Evolutionary conservation across 2,329 filamentous ascomycete species (phyloP).

Genomic region (Beauveria bassiana): DNA sequence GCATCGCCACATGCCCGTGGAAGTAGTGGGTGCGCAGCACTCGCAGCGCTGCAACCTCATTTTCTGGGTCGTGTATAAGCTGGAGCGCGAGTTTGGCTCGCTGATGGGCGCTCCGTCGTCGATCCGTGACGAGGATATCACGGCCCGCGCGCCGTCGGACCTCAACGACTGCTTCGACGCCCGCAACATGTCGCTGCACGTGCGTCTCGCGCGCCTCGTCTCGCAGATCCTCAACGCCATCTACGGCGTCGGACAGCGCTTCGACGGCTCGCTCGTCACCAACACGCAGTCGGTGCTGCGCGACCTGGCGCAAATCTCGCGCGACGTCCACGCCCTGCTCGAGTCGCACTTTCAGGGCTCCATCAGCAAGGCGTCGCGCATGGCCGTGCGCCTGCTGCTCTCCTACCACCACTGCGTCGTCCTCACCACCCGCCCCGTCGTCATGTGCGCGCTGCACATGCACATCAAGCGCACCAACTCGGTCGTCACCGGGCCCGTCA

Average conservation of each 20-base stretch:
- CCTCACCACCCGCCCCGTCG: slow-evolving; percentile 22
- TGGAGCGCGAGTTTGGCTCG: slow-evolving; percentile 21
- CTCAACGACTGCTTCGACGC: slow-evolving; percentile 20
- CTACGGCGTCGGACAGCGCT: slow-evolving; percentile 21
- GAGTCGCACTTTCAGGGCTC: slow-evolving; percentile 22
- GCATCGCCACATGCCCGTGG: slow-evolving; percentile 20
- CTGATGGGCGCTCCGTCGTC: slow-evolving; percentile 22
- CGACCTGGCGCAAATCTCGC: slow-evolving; percentile 19
- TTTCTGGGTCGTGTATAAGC: slow-evolving; percentile 24
- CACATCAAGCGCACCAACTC: slow-evolving; percentile 21
- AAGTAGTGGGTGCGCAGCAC: slow-evolving; percentile 17
- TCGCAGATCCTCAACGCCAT: slow-evolving; percentile 12
- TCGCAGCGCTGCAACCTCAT: slow-evolving; percentile 21
- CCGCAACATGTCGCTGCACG: slow-evolving; percentile 19
- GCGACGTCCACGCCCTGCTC: slow-evolving; percentile 20
- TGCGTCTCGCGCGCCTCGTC: slow-evolving; percentile 20
- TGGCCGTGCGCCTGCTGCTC: slow-evolving; percentile 18
- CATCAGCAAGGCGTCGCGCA: slow-evolving; percentile 22
- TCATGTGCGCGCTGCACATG: slow-evolving; percentile 26
- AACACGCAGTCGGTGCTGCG: slow-evolving; percentile 22
- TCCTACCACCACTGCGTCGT: slow-evolving; percentile 24
- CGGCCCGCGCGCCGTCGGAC: slow-evolving; percentile 22
- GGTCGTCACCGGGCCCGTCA: slow-evolving; percentile 12
- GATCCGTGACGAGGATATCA: slow-evolving; percentile 23
- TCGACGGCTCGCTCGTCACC: slow-evolving; percentile 20